Percentiles rank a stretch among this genome's conserved stretches.
Evolutionary conservation across 2,329 filamentous ascomycete species (phyloP).

Genomic region (Pseudogymnoascus sp.): DNA sequence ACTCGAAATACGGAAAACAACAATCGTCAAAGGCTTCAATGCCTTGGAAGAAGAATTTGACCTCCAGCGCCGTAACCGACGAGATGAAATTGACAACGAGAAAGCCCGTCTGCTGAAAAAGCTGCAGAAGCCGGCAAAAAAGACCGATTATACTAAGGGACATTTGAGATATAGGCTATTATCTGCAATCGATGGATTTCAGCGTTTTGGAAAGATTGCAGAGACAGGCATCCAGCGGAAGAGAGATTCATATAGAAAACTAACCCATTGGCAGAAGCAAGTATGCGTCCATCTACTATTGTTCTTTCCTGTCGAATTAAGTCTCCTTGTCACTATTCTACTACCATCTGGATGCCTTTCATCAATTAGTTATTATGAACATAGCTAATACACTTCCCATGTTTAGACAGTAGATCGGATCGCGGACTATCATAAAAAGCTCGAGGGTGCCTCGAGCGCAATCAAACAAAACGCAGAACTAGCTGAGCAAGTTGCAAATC

Average conservation of each 20-base stretch:
- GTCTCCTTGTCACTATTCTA: background rate
- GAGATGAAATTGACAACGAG: background rate
- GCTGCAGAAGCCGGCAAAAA: background rate
- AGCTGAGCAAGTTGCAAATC: background rate
- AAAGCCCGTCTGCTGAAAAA: background rate
- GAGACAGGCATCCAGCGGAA: background rate
- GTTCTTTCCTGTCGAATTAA: background rate
- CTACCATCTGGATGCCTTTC: background rate
- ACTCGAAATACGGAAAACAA: background rate
- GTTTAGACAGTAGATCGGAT: background rate
- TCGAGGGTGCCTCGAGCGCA: background rate
- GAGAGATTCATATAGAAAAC: background rate
- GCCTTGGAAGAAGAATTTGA: background rate
- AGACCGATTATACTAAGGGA: background rate
- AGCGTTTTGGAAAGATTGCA: background rate
- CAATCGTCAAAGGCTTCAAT: background rate
- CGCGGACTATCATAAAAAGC: background rate
- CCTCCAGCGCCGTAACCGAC: background rate
- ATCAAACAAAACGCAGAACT: background rate
- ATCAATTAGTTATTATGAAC: background rate
- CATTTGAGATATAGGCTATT: background rate
- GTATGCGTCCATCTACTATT: background rate
- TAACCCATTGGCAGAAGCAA: background rate
- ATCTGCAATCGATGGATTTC: background rate
- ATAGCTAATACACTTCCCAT: background rate